Evolutionary conservation across 2,329 filamentous ascomycete species (phyloP), one percentile per base, ranked within the genome.

Genomic region (Phialocephala subalpina): DNA sequence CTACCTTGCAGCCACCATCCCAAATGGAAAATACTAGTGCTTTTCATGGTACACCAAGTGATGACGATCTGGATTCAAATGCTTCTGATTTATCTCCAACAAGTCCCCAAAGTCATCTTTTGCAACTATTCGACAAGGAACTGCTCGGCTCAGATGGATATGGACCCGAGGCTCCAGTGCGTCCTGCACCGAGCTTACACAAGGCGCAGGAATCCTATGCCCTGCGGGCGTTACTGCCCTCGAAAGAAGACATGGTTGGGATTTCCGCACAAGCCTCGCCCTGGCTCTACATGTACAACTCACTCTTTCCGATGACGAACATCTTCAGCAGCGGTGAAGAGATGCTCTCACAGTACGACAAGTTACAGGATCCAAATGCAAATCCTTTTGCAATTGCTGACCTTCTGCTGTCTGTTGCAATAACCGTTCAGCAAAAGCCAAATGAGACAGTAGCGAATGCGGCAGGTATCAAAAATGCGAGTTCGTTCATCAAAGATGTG

Each of bases 351-450:
- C 61, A 59, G 55, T 63, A 58, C 40, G 45, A 58, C 42, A 58
- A 49, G 16, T 42, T 36, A 3, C 16, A 47, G 8, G 20, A 35
- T 33, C 29, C 61, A 52, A 33, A 58, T 4, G 22, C 40, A 5
- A 36, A 63, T 45, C 33, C 52, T 25, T 18, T 63, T 25, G 55
- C 25, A 20, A 25, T 59, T 25, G 61, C 55, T 20, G 45, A 40
- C 6, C 45, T 63, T 35, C 55, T 63, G 22, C 29, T 63, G n/a
- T 35, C 53, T 14, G 42, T 63, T 33, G 61, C 55, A 22, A 53
- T 63, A 42, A 63, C 61, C 3, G 55, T 59, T n/a, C 61, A 63
- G 42, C 61, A 63, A 59, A 40, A 47, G 42, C 61, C 61, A 27
- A 47, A 58, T 25, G 42, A 63, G n/a, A 58, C 45, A 33, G 27